phyloP scores from a whole-genome alignment of 257 asterid genomes.

The Nemophila menziesii region DNA sequence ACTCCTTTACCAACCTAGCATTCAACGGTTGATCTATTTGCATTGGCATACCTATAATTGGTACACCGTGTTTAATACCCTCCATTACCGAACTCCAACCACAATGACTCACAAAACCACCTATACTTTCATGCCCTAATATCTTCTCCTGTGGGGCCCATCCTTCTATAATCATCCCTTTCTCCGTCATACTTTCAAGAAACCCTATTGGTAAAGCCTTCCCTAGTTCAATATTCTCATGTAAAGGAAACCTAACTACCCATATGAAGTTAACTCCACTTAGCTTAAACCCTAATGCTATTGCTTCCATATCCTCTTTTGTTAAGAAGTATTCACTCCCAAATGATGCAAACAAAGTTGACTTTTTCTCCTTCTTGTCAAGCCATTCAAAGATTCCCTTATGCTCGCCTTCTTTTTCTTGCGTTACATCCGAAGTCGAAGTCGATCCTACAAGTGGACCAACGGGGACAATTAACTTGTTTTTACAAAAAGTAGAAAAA shows the following conservation, averaged over 20 bases:
- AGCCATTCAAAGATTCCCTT: constrained; percentile 38
- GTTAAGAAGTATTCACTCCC: constrained; percentile 54
- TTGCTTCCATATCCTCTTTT: constrained; percentile 32
- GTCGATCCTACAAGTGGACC: constrained; percentile 34
- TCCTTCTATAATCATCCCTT: constrained; percentile 35
- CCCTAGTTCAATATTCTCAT: constrained; percentile 1
- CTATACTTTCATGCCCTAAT: constrained; percentile 29
- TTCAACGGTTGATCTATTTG: constrained; percentile 58
- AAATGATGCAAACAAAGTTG: constrained; percentile 48
- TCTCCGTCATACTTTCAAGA: constrained; percentile 22
- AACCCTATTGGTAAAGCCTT: constrained; percentile 38
- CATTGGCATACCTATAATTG: constrained; percentile 53
- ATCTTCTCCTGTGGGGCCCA: constrained; percentile 55
- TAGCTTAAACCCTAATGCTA: constrained; percentile 48
- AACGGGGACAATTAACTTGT: constrained; percentile 35
- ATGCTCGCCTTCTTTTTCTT: not conserved
- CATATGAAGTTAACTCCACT: constrained; percentile 46
- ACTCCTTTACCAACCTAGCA: constrained; percentile 41
- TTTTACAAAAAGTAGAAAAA: constrained; percentile 12
- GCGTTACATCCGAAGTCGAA: constrained; percentile 6
- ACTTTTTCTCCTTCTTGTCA: constrained; percentile 17
- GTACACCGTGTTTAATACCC: constrained; percentile 30
- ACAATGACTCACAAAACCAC: constrained; percentile 55
- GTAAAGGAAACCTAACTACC: constrained; percentile 37
- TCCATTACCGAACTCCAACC: constrained; percentile 67